These are phyloP conservation scores for Fagopyrum homotropicum DNA, from an alignment of 148 eudicot species.

Conservation along the genomic window DNA sequence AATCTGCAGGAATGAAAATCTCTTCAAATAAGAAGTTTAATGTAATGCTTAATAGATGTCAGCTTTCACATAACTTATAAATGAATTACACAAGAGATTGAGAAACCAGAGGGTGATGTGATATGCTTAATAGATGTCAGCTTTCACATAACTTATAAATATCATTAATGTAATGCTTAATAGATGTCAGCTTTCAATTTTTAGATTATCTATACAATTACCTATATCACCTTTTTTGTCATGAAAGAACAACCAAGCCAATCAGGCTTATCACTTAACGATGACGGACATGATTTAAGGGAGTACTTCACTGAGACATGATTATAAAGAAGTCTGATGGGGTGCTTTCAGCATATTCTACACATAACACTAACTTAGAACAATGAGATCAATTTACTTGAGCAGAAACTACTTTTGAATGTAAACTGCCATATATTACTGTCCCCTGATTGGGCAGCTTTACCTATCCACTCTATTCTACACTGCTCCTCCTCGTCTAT, in stretches of 20 bases:
- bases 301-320: not conserved
- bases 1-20: slow-evolving; percentile 40
- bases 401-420: not conserved
- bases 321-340: not conserved
- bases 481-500: not conserved
- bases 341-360: not conserved
- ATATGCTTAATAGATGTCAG: not conserved
- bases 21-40: not conserved
- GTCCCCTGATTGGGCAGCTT: not conserved
- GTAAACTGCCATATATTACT: not conserved
- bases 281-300: not conserved
- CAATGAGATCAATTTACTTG: not conserved
- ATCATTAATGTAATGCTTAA: too few relatives aligned
- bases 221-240: not conserved
- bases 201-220: not conserved
- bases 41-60: not conserved
- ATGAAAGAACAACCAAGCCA: not conserved
- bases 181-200: not conserved
- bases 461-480: not conserved
- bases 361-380: not conserved
- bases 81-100: not conserved
- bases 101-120: not conserved
- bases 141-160: too few relatives aligned
- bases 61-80: not conserved
- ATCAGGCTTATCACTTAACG: not conserved